These are phyloP conservation scores for Metschnikowia arizonensis DNA, from an alignment of 805 yeast genomes.

Conservation along the genomic window DNA sequence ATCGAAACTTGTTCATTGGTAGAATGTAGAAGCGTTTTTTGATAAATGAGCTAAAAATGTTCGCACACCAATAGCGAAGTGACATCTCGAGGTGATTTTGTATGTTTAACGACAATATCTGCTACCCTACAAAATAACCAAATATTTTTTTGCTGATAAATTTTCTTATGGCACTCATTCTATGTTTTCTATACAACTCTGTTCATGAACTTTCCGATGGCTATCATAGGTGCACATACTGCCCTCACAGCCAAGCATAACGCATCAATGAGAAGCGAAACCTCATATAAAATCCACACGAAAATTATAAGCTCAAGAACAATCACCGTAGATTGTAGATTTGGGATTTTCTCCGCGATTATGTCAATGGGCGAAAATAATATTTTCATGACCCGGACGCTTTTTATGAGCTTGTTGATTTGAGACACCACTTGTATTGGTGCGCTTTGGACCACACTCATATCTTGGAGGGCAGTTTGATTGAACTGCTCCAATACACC, in stretches of 20 bases:
- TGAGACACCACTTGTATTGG: conserved; percentile 19
- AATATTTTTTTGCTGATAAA: too few relatives aligned
- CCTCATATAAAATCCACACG: conserved; percentile 40
- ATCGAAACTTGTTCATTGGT: background rate
- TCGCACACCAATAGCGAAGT: background rate
- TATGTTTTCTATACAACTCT: conserved; percentile 27
- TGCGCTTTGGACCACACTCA: conserved; percentile 4
- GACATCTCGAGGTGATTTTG: background rate
- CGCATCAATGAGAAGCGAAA: conserved; percentile 40
- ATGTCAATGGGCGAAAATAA: conserved; percentile 40
- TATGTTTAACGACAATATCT: too few relatives aligned
- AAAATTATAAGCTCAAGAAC: conserved; percentile 35
- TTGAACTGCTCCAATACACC: conserved; percentile 25
- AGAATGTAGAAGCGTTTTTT: background rate
- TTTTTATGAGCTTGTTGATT: conserved; percentile 31
- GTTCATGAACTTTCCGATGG: conserved; percentile 42
- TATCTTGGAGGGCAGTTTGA: conserved; percentile 6
- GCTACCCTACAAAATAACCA: background rate
- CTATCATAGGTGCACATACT: conserved; percentile 45
- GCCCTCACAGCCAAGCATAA: conserved; percentile 44
- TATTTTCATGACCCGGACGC: conserved; percentile 32
- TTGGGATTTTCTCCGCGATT: conserved; percentile 35
- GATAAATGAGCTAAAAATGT: background rate
- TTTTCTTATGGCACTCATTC: too few relatives aligned
- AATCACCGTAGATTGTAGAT: conserved; percentile 38